Conservation (phyloP, 2,329 filamentous ascomycete species). For the Aspergillus calidoustus region DNA sequence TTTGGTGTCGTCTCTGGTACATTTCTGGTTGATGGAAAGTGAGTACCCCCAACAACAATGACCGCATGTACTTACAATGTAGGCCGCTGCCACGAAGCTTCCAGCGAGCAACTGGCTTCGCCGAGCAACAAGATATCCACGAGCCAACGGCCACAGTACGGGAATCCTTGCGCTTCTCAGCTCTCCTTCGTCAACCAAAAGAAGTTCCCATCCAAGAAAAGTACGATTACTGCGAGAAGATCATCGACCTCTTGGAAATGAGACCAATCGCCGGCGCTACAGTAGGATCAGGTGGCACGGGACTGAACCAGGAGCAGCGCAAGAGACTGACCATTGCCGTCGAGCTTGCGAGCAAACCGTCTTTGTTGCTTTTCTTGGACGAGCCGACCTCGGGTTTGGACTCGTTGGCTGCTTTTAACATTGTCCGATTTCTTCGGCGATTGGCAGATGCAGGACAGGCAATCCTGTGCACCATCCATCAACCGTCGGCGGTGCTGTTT, state of each 20-base stretch:
- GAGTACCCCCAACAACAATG: constrained; percentile 15
- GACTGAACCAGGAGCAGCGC: constrained; percentile 68
- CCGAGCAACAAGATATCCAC: constrained; percentile 70
- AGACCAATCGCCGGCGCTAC: constrained; percentile 67
- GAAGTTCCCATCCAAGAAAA: constrained; percentile 65
- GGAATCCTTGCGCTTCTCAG: constrained; percentile 69
- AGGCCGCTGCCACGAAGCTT: constrained; percentile 53
- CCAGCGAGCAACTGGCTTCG: constrained; percentile 59
- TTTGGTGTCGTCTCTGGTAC: constrained; percentile 50
- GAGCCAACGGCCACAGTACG: constrained; percentile 69
- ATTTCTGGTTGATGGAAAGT: constrained; percentile 53
- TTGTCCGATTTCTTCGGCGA: constrained; percentile 65
- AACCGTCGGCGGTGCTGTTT: constrained; percentile 83
- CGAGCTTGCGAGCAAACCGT: constrained; percentile 65
- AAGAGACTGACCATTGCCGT: constrained; percentile 70
- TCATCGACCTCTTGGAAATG: constrained; percentile 73
- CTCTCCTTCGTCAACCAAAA: constrained; percentile 64
- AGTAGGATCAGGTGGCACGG: constrained; percentile 63
- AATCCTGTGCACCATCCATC: constrained; percentile 89
- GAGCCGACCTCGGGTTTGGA: constrained; percentile 70
- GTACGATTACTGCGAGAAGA: constrained; percentile 68
- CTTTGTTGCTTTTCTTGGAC: constrained; percentile 65
- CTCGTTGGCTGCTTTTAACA: constrained; percentile 69
- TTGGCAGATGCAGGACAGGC: constrained; percentile 78
- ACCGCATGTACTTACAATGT: constrained; percentile 15